Percentiles rank a stretch among this genome's conserved stretches.
phyloP scores from a whole-genome alignment of 257 asterid genomes.

The Ilex aquifolium region DNA sequence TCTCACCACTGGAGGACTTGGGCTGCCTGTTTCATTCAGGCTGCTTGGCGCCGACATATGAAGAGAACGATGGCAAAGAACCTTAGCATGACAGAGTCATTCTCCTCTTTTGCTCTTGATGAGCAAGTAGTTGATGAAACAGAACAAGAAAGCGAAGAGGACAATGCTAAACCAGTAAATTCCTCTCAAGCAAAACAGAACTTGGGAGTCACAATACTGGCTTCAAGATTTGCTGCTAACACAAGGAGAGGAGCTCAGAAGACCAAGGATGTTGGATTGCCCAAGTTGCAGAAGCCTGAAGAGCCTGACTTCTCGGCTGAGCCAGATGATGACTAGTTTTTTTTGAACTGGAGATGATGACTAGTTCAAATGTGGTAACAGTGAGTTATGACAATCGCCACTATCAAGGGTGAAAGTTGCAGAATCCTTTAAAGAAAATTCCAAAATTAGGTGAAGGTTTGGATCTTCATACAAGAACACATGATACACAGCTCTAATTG shows the following conservation, averaged over 20 bases:
- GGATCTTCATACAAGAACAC: not conserved
- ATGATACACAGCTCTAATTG: not conserved
- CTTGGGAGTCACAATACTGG: constrained; percentile 58
- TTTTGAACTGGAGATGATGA: not conserved
- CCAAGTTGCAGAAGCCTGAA: constrained; percentile 60
- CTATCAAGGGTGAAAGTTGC: not conserved
- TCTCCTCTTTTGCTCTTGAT: constrained; percentile 19
- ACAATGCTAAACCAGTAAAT: constrained; percentile 4
- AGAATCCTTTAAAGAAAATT: too few relatives aligned
- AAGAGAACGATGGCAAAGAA: constrained; percentile 40
- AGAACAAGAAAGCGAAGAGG: constrained; percentile 22
- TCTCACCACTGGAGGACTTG: constrained; percentile 90
- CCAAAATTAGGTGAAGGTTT: not conserved
- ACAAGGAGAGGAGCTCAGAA: constrained; percentile 68
- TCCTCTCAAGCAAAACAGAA: constrained; percentile 34
- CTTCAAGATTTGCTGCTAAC: constrained; percentile 70
- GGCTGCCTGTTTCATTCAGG: constrained; percentile 80
- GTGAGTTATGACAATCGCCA: not conserved
- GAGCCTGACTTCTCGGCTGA: constrained; percentile 78
- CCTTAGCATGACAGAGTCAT: constrained; percentile 46
- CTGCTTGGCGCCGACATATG: constrained; percentile 61
- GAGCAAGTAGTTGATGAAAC: constrained; percentile 20
- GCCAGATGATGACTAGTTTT: constrained; percentile 52
- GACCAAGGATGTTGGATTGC: constrained; percentile 48
- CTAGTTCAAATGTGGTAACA: constrained; percentile 17